Base-by-base conservation (phyloP, 2,329 filamentous ascomycete species). In the Nemania diffusa region DNA sequence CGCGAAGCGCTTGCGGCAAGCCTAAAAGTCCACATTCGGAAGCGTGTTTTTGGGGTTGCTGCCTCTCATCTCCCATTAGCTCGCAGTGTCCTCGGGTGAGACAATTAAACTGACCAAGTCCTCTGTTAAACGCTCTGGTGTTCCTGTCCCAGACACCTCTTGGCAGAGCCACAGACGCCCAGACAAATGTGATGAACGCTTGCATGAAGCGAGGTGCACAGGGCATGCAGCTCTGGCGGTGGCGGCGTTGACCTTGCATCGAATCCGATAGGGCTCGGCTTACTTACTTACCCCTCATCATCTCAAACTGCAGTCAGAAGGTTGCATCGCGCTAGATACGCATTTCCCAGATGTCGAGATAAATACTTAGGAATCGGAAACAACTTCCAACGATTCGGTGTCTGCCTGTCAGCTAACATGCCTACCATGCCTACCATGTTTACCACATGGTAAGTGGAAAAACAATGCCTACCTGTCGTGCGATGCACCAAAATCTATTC, bases 1-100 rank as follows among this genome's bases (percentile, higher is more conserved):
- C 68, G 67, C 65, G 72, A 72, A 73, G 73, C 73, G 75, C 75
- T 75, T 76, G 71, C 69, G 68, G 69, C 70, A 70, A 68, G 62
- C 69, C 66, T 56, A 62, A 69, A 26, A 62, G 64, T 66, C 53
- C 57, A 57, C 64, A 68, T 59, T 70, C 58, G 66, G 67, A 57
- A 53, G 68, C 57, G 52, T 53, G 52, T 70, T 70, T 71, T 72
- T 75, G 67, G 72, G 72, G 58, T 62, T 72, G 29, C 53, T 57
- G 34, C 60, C 50, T 69, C 64, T 73, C 59, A 74, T 76, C 50
- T 69, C 64, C 72, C 59, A 74, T 76, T 75, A 73, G 73, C 62
- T 57, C 15, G 56, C 48, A 24, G 42, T 53, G 65, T 53, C 17
- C 68, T 64, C 69, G 62, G 70, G 68, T 69, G 70, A 73, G 67